These are phyloP conservation scores for Pelagomonas calceolata DNA, from an alignment of 108 stramenopile genomes.

Conservation along the genomic window DNA sequence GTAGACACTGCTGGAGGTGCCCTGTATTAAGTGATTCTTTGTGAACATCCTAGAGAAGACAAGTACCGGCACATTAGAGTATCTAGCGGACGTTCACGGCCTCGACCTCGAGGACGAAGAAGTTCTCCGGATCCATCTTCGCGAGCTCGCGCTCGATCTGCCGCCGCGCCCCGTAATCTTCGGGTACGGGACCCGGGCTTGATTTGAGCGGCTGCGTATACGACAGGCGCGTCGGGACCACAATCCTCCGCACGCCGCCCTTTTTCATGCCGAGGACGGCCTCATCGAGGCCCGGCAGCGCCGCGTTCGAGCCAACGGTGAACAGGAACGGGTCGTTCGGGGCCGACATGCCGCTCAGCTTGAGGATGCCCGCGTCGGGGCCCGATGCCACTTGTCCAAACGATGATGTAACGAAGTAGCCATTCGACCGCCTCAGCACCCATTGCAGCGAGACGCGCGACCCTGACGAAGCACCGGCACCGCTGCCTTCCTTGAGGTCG, in stretches of 20 bases:
- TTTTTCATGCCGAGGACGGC: constrained; percentile 2
- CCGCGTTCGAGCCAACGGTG: background rate
- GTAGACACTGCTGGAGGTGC: no score
- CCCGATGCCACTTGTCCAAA: background rate
- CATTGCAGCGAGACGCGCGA: constrained; percentile 2
- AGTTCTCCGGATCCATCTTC: background rate
- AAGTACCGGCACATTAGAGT: no score
- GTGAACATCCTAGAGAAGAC: no score
- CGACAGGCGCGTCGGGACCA: background rate
- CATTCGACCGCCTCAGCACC: constrained; percentile 8
- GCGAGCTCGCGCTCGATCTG: constrained; percentile 3
- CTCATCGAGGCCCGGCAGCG: constrained; percentile 4
- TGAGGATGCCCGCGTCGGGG: background rate
- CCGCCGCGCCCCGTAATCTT: constrained; percentile 1
- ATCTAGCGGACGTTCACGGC: background rate
- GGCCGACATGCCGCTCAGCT: background rate
- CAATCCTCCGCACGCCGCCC: constrained; percentile 5
- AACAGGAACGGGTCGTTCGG: background rate
- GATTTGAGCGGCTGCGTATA: background rate
- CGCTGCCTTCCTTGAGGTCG: constrained; percentile 2
- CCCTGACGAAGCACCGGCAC: background rate
- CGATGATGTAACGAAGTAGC: constrained; percentile 3
- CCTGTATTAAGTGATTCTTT: no score
- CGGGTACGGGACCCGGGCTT: constrained; percentile 7
- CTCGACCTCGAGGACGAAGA: background rate